A percentile compares a stretch with the other conserved stretches of the same genome.
These are phyloP conservation scores for Apiospora phragmitis DNA, from an alignment of 2,329 filamentous ascomycete genomes.

Conservation along the genomic window DNA sequence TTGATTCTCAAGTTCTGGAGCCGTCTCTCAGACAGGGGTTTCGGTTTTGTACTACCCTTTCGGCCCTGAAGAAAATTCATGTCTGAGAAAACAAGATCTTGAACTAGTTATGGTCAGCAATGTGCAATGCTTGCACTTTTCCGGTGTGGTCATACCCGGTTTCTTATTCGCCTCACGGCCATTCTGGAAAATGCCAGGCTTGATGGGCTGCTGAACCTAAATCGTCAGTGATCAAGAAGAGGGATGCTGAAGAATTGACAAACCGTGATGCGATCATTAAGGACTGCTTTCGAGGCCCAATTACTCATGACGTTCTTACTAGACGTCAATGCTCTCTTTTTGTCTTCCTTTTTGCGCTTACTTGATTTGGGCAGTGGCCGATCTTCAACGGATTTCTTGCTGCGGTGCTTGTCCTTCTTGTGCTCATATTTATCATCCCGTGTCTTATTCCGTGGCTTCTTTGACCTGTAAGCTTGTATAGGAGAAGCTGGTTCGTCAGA, in stretches of 20 bases:
- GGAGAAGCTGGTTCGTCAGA: slow-evolving; percentile 19
- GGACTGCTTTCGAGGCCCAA: slow-evolving; percentile 56
- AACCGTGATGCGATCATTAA: slow-evolving; percentile 54
- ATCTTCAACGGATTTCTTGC: slow-evolving; percentile 25
- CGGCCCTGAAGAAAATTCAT: slow-evolving; percentile 44
- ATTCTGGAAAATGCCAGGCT: slow-evolving; percentile 47
- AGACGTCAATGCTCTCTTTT: slow-evolving; percentile 33
- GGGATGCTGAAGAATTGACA: background rate
- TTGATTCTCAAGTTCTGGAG: slow-evolving; percentile 27
- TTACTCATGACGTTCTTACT: slow-evolving; percentile 52
- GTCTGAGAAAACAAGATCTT: slow-evolving; percentile 54
- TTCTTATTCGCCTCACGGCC: slow-evolving; percentile 35
- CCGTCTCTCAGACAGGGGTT: slow-evolving; percentile 23
- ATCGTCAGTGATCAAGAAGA: background rate
- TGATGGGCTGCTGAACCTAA: slow-evolving; percentile 31
- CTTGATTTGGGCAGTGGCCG: slow-evolving; percentile 16
- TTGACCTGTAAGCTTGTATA: slow-evolving; percentile 41
- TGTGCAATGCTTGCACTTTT: slow-evolving; percentile 10
- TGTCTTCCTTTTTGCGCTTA: slow-evolving; percentile 22
- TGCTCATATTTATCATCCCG: slow-evolving; percentile 56
- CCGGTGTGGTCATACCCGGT: slow-evolving; percentile 34
- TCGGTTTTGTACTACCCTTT: slow-evolving; percentile 21
- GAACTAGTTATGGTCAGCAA: slow-evolving; percentile 36
- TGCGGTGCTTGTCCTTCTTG: slow-evolving; percentile 25
- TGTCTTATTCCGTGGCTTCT: slow-evolving; percentile 55